Evolutionary conservation across 1,139 yeast species (phyloP).

Genomic region (Debaryomyces subglobosus): DNA sequence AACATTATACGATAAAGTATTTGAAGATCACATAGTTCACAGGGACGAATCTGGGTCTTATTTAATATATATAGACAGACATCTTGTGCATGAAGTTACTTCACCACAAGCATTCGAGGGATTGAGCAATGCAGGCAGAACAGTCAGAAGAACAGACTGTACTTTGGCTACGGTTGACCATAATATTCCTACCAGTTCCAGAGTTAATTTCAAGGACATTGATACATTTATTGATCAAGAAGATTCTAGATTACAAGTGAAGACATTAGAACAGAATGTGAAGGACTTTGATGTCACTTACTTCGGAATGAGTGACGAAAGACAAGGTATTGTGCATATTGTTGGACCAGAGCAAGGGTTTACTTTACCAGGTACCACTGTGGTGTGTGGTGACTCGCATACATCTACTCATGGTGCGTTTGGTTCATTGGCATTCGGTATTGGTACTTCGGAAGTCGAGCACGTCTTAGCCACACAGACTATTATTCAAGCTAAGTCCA

Average conservation of each 20-base stretch:
- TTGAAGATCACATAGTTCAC: conserved; percentile 91
- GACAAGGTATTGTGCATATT: conserved; percentile 98
- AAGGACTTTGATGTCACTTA: conserved; percentile 85
- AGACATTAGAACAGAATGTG: conserved; percentile 90
- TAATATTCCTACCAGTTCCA: conserved; percentile 90
- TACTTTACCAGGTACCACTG: conserved; percentile 97
- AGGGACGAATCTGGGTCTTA: conserved; percentile 85
- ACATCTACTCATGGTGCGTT: conserved; percentile 99
- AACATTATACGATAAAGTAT: conserved; percentile 94
- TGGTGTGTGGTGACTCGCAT: conserved; percentile 98
- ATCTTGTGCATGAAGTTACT: conserved; percentile 95
- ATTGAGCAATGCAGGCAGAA: conserved; percentile 79
- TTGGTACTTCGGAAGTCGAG: conserved; percentile 98
- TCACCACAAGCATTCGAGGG: conserved; percentile 99
- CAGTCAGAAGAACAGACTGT: conserved; percentile 90
- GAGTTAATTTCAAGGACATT: conserved; percentile 72
- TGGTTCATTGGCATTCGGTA: conserved; percentile 97
- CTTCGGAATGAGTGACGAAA: conserved; percentile 89
- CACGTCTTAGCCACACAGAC: conserved; percentile 98
- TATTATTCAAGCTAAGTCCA: conserved; percentile 88
- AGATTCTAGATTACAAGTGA: conserved; percentile 89
- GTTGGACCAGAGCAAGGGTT: conserved; percentile 99
- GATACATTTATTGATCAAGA: conserved; percentile 86
- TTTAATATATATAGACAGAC: conserved; percentile 91
- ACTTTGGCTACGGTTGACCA: conserved; percentile 98